Base-by-base conservation (phyloP, 768 basidiomycete species). In the Leucocoprinus leucothites region DNA sequence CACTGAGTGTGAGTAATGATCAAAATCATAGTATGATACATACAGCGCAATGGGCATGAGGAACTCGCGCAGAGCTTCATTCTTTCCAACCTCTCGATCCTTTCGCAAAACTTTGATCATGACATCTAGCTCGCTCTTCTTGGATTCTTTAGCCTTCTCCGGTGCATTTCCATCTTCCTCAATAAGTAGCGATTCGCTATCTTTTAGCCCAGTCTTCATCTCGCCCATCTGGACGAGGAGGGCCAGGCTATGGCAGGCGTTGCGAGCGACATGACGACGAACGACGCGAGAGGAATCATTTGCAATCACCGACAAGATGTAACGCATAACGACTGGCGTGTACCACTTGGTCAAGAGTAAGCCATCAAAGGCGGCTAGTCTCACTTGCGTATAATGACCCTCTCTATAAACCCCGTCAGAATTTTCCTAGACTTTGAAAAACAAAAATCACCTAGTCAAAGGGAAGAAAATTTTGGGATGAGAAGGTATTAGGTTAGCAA, bases 321-420 rank as follows among this genome's bases (percentile, higher is more conserved):
- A 98, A 13, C 84, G 83, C 82, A 91, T 89, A 62, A 95, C 85
- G 63, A 84, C 81, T 34, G 86, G 85, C 1, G 86, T 79, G 67
- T 92, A 87, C 93, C 94, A 89, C 71, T 93, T 87, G 55, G 88
- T 88, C 67, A 94, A 72, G 77, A 96, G 87, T 9, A 98, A 78
- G 31, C 92, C 91, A 69, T 99, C 97, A 62, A 99, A 97, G 3
- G 97, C 96, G 3, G 91, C 86, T 43, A 93, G 81, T 44, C 97
- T 87, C 43, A 99, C 91, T 65, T 91, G 88, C 2, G 87, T 87
- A 62, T 89, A 94, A 65, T 98, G 97, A 38, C 96, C 97, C 71
- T 97, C 94, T 22, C 95, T 95, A 60, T 24, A 57, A 26, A 53
- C n/a, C 3, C 11, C 21, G 11, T 56, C 52, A 43, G 44, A 56